phyloP scores from a whole-genome alignment of 1,139 yeast species.

The Magnusiomyces fungicola region DNA sequence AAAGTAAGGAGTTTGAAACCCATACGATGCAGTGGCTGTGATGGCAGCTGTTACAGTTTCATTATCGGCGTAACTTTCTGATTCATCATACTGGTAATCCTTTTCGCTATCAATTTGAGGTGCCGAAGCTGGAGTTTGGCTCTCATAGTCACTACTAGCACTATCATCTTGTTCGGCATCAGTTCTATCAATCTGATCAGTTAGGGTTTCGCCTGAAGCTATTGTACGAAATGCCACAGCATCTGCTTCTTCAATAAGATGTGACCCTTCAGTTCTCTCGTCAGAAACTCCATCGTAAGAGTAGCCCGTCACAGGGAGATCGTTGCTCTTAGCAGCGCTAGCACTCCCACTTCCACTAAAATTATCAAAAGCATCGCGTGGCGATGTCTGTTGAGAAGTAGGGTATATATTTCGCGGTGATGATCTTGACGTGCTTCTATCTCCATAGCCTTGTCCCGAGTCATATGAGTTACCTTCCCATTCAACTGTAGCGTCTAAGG shows the following conservation, averaged over 20 bases:
- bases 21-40: slow-evolving; percentile 5
- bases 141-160: not conserved
- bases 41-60: not conserved
- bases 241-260: not conserved
- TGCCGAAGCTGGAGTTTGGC: not conserved
- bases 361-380: too few relatives aligned
- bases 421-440: too few relatives aligned
- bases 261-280: not conserved
- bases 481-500: too few relatives aligned
- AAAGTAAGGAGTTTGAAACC: slow-evolving; percentile 13
- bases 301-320: not conserved
- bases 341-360: not conserved
- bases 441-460: too few relatives aligned
- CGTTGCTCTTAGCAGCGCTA: not conserved
- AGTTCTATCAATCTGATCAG: not conserved
- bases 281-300: not conserved
- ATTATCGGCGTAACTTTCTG: not conserved
- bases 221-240: too few relatives aligned
- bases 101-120: not conserved
- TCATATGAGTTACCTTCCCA: too few relatives aligned
- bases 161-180: not conserved
- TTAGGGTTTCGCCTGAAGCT: not conserved
- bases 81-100: not conserved
- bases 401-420: too few relatives aligned
- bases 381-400: too few relatives aligned